These are phyloP conservation scores for Parastagonospora avenae DNA, from an alignment of 2,329 filamentous ascomycete genomes.

Conservation along the genomic window DNA sequence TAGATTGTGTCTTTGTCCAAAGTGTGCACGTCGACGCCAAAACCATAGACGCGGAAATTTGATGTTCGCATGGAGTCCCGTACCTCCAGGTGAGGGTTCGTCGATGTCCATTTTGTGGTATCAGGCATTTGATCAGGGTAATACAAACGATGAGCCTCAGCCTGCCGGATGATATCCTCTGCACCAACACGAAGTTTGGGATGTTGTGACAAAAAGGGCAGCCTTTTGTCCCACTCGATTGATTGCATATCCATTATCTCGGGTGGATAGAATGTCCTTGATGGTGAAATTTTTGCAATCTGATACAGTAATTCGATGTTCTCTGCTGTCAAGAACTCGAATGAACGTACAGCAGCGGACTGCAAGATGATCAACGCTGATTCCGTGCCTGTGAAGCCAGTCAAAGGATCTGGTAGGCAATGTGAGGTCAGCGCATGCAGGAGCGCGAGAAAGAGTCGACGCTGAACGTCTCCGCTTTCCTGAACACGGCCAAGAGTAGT, in stretches of 20 bases:
- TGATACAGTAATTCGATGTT: conserved; percentile 23
- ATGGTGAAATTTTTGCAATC: conserved; percentile 43
- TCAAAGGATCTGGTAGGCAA: conserved; percentile 58
- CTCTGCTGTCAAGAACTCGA: conserved; percentile 41
- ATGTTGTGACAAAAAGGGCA: conserved; percentile 46
- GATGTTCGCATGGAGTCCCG: conserved; percentile 39
- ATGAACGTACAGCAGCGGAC: conserved; percentile 58
- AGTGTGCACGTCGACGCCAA: conserved; percentile 39
- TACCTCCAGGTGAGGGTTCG: conserved; percentile 20
- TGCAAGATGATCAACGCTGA: conserved; percentile 56
- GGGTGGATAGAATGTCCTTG: conserved; percentile 52
- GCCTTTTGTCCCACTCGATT: conserved; percentile 48
- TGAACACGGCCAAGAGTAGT: conserved; percentile 55
- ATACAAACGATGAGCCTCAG: conserved; percentile 19
- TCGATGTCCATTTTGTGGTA: conserved; percentile 5
- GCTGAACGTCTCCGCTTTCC: conserved; percentile 57
- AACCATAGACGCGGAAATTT: conserved; percentile 33
- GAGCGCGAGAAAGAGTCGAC: conserved; percentile 57
- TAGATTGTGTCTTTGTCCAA: conserved; percentile 28
- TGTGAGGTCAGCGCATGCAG: conserved; percentile 62
- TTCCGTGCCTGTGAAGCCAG: conserved; percentile 59
- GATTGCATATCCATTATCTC: conserved; percentile 51
- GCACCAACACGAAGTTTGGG: conserved; percentile 27
- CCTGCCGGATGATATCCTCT: conserved; percentile 29
- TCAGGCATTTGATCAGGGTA: conserved; percentile 2